phyloP scores from a whole-genome alignment of 805 yeast species.

The Teunomyces tritomae region DNA sequence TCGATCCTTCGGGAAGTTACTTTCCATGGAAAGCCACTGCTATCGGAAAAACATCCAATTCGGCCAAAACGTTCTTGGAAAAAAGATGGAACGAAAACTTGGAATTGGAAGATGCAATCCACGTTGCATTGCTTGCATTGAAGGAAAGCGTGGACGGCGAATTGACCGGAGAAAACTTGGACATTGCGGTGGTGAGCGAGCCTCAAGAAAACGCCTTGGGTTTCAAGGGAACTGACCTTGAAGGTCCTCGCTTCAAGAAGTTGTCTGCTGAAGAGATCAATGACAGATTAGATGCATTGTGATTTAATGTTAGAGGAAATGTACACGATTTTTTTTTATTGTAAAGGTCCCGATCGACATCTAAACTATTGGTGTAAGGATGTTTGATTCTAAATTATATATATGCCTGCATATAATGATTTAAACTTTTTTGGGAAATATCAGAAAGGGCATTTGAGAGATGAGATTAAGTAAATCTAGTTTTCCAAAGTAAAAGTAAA shows the following conservation, averaged over 20 bases:
- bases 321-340: background rate
- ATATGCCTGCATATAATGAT: background rate
- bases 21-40: constrained; percentile 99
- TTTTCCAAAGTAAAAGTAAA: no score
- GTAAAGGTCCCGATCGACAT: background rate
- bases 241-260: constrained; percentile 88
- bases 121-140: constrained; percentile 88
- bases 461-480: background rate
- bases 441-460: background rate
- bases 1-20: constrained; percentile 96
- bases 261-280: constrained; percentile 88
- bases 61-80: constrained; percentile 97
- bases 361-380: background rate
- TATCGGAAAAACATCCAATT: constrained; percentile 90
- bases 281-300: constrained; percentile 91
- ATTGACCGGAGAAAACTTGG: constrained; percentile 94
- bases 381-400: background rate
- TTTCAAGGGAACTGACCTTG: constrained; percentile 74
- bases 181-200: constrained; percentile 81
- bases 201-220: constrained; percentile 82
- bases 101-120: constrained; percentile 97
- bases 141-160: constrained; percentile 98
- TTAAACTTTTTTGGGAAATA: background rate
- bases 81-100: constrained; percentile 98
- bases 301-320: constrained; percentile 14